Base-by-base conservation (phyloP, 208 protist genomes). In the Plasmodiophora brassicae region DNA sequence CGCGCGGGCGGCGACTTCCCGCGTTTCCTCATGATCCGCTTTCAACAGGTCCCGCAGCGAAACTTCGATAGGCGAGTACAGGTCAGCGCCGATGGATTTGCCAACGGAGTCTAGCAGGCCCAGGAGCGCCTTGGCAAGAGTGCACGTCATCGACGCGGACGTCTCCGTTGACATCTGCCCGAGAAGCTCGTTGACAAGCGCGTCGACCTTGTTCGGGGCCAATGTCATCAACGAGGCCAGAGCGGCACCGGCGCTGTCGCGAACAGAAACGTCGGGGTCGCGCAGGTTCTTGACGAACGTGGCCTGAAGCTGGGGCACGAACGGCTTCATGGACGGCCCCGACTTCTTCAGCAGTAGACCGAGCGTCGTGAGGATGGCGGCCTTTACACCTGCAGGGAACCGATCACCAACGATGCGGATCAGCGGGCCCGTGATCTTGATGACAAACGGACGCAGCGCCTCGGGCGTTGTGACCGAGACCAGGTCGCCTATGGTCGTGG, bases 371-470 rank as follows among this genome's bases (percentile, higher is more conserved):
- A 96, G 88, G 50, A 97, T 96, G 1, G 94, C 93, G 1, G 89
- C 84, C 89, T 96, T 96, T 35, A 96, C 94, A 60, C 90, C 87
- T 72, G 87, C 89, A 45, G 91, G 91, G 88, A 95, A 96, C 25
- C 93, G 78, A 87, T 97, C 95, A 84, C 92, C 94, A 22, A 96
- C 88, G 46, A 96, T 92, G 71, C 94, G 93, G 85, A 97, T 96
- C 0, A 97, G 90, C 78, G 95, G 94, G 65, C 95, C 94, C 20
- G 92, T 94, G 85, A 95, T 94, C 87, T 93, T 88, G 65, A 95
- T 92, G 38, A 95, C 93, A 71, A 91, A 94, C 53, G 93, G 90
- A 50, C 92, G 93, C 20, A 96, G 88, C 32, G 85, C 89, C 20
- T 87, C 90, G 1, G 86, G 35, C 0, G 85, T 46, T 0, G 95